Conservation (phyloP, 345 rosid species). For the Dimocarpus longan region DNA sequence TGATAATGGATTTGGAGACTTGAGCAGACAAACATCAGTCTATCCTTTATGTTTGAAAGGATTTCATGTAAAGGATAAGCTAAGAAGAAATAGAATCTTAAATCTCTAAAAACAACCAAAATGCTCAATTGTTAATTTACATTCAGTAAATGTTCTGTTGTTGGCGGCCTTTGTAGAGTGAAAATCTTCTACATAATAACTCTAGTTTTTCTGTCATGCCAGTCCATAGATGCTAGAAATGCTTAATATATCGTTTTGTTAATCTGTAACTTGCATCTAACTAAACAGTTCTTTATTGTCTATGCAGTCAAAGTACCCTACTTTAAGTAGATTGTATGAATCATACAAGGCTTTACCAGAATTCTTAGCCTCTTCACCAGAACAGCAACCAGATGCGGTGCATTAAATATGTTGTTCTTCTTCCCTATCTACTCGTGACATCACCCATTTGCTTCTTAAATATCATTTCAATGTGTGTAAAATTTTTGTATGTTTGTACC, state of each 20-base stretch:
- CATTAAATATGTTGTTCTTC: conserved; percentile 7
- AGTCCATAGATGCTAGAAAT: neutral
- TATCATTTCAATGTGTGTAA: neutral
- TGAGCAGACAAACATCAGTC: too few species aligned
- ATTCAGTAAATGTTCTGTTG: neutral
- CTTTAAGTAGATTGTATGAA: conserved; percentile 40
- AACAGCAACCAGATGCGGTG: conserved; percentile 50
- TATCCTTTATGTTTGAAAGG: too few species aligned
- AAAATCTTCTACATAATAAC: neutral
- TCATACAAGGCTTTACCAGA: conserved; percentile 44
- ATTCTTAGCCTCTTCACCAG: conserved; percentile 46
- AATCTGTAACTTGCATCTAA: neutral
- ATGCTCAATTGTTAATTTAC: neutral
- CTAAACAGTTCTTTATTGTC: conserved; percentile 1
- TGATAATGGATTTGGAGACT: too few species aligned
- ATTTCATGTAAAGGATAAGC: too few species aligned
- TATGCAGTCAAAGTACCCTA: conserved; percentile 53
- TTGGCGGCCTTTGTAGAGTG: neutral
- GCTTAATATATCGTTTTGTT: neutral
- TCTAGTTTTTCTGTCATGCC: neutral
- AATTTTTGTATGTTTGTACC: neutral
- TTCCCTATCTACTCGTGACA: neutral
- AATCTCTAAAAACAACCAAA: neutral
- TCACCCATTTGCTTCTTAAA: neutral
- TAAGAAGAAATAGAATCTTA: neutral